Evolutionary conservation across 805 yeast genomes (phyloP).

Genomic region (Candida sphagnicola): DNA sequence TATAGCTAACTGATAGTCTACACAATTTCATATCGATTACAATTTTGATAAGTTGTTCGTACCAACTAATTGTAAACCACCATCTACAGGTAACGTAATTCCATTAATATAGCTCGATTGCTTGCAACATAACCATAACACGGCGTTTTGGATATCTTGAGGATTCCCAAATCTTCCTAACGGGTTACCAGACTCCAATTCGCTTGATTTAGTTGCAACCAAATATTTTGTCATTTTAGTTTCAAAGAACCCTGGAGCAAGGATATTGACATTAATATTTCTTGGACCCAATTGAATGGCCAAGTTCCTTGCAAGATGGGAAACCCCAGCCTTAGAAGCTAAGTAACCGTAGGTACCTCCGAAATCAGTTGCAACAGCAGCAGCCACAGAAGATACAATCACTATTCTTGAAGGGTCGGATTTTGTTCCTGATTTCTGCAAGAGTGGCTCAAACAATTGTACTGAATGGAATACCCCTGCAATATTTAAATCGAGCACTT

Average conservation of each 20-base stretch:
- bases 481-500: conserved; percentile 55
- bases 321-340: conserved; percentile 65
- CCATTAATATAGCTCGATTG: conserved; percentile 61
- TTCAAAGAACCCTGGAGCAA: conserved; percentile 70
- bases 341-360: conserved; percentile 62
- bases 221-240: conserved; percentile 63
- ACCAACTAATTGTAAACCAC: conserved; percentile 47
- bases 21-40: no score
- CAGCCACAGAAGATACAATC: conserved; percentile 59
- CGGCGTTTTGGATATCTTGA: conserved; percentile 49
- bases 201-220: conserved; percentile 39
- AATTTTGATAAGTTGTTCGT: conserved; percentile 9
- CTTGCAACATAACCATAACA: conserved; percentile 49
- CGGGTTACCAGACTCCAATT: conserved; percentile 46
- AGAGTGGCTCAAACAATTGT: conserved; percentile 50
- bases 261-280: conserved; percentile 56
- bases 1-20: no score
- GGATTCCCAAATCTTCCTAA: conserved; percentile 51
- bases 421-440: conserved; percentile 42
- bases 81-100: conserved; percentile 57
- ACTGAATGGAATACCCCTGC: conserved; percentile 59
- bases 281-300: conserved; percentile 58
- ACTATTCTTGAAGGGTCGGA: conserved; percentile 56
- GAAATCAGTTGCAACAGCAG: conserved; percentile 37
- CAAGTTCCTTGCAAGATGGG: conserved; percentile 54